Evolutionary conservation across 352 stramenopile species (phyloP).

Genomic region (Phytophthora meadii): DNA sequence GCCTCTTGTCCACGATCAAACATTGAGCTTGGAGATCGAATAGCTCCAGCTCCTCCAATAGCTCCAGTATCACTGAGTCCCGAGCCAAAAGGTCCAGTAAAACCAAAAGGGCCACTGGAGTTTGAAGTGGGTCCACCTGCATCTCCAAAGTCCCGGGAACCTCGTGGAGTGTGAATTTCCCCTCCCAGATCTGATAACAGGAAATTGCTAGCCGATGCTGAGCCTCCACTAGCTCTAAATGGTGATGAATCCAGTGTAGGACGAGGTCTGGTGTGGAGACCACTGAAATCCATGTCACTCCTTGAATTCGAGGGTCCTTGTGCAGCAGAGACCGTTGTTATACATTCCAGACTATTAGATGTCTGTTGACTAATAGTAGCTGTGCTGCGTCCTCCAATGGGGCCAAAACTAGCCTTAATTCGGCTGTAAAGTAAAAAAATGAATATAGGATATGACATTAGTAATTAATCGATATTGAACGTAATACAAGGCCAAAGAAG

Average conservation of each 20-base stretch:
- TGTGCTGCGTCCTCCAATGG: slow-evolving; percentile 45
- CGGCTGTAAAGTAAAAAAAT: slow-evolving; percentile 18
- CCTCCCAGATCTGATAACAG: slow-evolving; percentile 67
- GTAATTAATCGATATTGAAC: slow-evolving; percentile 6
- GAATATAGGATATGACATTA: slow-evolving; percentile 1
- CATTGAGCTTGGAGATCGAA: slow-evolving; percentile 38
- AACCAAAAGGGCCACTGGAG: slow-evolving; percentile 40
- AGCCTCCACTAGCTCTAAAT: slow-evolving; percentile 25
- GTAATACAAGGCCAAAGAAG: slow-evolving; percentile 7
- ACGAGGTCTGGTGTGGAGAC: slow-evolving; percentile 23
- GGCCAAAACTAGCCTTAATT: slow-evolving; percentile 51
- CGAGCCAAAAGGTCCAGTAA: slow-evolving; percentile 40
- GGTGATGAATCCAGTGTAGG: slow-evolving; percentile 32
- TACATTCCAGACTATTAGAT: background rate
- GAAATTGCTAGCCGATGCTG: slow-evolving; percentile 41
- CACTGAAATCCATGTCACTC: slow-evolving; percentile 32
- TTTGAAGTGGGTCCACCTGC: slow-evolving; percentile 2
- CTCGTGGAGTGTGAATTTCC: slow-evolving; percentile 52
- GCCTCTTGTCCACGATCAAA: slow-evolving; percentile 36
- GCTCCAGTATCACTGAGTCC: slow-evolving; percentile 17
- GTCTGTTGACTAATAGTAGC: background rate
- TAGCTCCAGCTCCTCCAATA: slow-evolving; percentile 32
- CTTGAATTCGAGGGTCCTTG: slow-evolving; percentile 16
- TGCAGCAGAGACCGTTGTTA: slow-evolving; percentile 4
- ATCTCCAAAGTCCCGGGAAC: slow-evolving; percentile 25